Percentiles rank a stretch among this genome's conserved stretches.
Conservation (phyloP, 371 early-diverging fungal species). For the Dichotomocladium elegans region DNA sequence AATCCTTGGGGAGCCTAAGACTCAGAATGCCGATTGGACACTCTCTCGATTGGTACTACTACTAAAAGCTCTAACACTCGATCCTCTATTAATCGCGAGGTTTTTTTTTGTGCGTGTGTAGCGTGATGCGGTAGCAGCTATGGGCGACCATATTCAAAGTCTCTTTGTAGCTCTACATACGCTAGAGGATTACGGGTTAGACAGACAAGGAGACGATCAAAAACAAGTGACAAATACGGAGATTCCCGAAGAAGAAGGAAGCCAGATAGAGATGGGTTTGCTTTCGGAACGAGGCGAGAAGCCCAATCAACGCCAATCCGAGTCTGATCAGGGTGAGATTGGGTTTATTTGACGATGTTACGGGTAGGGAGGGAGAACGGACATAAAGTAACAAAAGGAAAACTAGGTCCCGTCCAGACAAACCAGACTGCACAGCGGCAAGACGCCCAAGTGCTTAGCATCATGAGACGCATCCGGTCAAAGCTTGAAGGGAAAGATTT, state of each 20-base stretch:
- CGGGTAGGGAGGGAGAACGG: too few species aligned
- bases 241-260: too few species aligned
- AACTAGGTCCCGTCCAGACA: background rate
- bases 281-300: too few species aligned
- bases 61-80: too few species aligned
- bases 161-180: slow-evolving; percentile 25
- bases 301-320: background rate
- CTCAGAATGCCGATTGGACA: background rate
- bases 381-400: too few species aligned
- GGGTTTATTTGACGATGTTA: too few species aligned
- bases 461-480: slow-evolving; percentile 58
- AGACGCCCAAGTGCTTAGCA: slow-evolving; percentile 56
- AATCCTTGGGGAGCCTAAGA: background rate
- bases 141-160: slow-evolving; percentile 9
- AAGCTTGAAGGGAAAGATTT: slow-evolving; percentile 73
- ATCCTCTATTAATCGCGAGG: too few species aligned
- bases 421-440: slow-evolving; percentile 3
- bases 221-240: background rate
- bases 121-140: background rate
- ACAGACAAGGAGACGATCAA: slow-evolving; percentile 13
- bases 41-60: slow-evolving; percentile 8
- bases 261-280: too few species aligned
- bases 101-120: background rate
- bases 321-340: background rate
- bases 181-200: slow-evolving; percentile 39